Evolutionary conservation across 176 grass and related monocot genomes (phyloP), one percentile per base, ranked within the genome.

Genomic region (Aegilops longissima): DNA sequence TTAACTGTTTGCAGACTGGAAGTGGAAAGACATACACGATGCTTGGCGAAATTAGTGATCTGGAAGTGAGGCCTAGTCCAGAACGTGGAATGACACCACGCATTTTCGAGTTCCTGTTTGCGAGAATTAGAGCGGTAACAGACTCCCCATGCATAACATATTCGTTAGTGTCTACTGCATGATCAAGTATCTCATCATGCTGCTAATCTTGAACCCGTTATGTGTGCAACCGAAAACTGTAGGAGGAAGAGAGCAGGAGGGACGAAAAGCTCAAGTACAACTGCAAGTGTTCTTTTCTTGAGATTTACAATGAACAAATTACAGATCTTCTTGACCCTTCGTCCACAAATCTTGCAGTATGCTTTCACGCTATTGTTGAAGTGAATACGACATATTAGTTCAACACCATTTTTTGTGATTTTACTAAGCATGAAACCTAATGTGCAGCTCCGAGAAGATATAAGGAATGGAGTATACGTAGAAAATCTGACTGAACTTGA

Each of bases 271-370:
- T 98, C n/a, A 98, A 84, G 35, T 98, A 98, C 74, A 96, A 86
- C 65, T 98, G 97, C 90, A 98, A 94, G 44, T 98, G 97, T 88
- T 98, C 94, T 49, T 98, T 98, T 73, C 82, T 98, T 16, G 94
- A 98, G 87, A 98, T 98, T 86, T 98, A 98, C 87, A 98, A 98
- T 66, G 97, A 98, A 87, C 97, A 98, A 83, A 98, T 98, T 56
- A 98, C 92, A 52, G 97, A 98, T 88, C 97, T 98, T 88, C 90
- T 98, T 66, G 97, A 98, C 67, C 92, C 94, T 87, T 91, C 90
- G 40, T 91, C 87, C 24, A 90, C 92, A 61, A 98, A 98, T 91
- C 90, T 98, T 33, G 94, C 90, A 69, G 97, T 98, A 80, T 65
- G 88, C 21, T 84, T 75, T 92, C 30, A 33, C 66, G 13, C 61